phyloP scores from a whole-genome alignment of 371 early-diverging fungal species.

The Lichtheimia ornata region DNA sequence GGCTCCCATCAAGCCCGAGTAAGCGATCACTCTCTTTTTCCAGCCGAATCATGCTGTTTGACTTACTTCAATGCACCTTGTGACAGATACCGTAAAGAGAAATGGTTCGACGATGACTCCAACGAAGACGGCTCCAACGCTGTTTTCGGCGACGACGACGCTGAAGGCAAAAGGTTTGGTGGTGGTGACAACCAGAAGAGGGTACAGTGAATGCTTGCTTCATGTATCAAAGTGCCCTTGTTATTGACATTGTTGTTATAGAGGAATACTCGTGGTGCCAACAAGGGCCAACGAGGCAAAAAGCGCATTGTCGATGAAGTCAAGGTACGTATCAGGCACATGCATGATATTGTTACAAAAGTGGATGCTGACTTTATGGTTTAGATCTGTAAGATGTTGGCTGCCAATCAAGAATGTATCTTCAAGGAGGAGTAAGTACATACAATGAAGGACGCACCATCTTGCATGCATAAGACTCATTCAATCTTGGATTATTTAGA shows the following conservation, averaged over 20 bases:
- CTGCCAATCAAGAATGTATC: conserved; percentile 54
- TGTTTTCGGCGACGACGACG: conserved; percentile 32
- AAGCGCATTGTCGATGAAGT: conserved; percentile 39
- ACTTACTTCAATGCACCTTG: neutral
- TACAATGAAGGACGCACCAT: neutral
- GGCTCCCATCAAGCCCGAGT: conserved; percentile 21
- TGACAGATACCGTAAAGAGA: conserved; percentile 39
- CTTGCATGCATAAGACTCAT: neutral
- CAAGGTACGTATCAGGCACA: conserved; percentile 18
- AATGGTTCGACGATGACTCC: conserved; percentile 37
- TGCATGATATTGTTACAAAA: neutral
- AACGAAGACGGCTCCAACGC: conserved; percentile 16
- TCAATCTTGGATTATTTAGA: conserved; percentile 18
- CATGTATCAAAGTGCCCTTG: neutral
- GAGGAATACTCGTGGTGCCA: conserved; percentile 29
- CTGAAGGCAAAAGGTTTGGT: conserved; percentile 18
- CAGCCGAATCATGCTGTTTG: neutral
- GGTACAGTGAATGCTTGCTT: neutral
- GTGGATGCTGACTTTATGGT: neutral
- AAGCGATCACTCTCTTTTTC: neutral
- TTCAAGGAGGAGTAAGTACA: conserved; percentile 47
- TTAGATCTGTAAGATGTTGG: conserved; percentile 55
- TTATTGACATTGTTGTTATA: neutral
- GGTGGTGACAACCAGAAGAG: conserved; percentile 22
- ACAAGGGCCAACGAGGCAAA: conserved; percentile 44